Conservation (phyloP, 2,329 filamentous ascomycete species). For the Epichloe gansuensis region DNA sequence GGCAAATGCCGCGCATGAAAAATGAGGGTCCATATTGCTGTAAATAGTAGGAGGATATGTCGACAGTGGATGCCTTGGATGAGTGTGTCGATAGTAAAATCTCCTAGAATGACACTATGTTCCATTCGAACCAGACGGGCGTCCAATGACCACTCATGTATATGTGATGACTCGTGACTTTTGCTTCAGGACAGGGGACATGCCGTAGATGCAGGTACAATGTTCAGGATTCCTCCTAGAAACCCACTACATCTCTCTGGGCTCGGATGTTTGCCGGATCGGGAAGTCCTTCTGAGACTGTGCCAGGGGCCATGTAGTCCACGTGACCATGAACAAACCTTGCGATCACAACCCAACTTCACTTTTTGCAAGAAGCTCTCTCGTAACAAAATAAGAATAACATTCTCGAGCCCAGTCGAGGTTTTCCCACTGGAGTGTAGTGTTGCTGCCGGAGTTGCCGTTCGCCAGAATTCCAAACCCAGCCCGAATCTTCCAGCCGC, state of each 20-base stretch:
- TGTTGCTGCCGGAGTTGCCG: too few relatives aligned
- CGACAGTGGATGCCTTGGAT: neutral
- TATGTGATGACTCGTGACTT: neutral
- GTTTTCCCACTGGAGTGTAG: too few relatives aligned
- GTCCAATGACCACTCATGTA: neutral
- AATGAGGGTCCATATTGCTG: neutral
- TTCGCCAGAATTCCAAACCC: too few relatives aligned
- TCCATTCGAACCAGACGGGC: neutral
- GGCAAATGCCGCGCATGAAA: neutral
- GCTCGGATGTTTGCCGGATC: neutral
- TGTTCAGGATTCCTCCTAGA: neutral
- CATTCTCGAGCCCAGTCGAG: neutral
- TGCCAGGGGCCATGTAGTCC: neutral
- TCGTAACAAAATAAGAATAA: too few relatives aligned
- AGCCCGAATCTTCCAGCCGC: too few relatives aligned
- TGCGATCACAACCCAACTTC: neutral
- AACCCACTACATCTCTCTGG: neutral
- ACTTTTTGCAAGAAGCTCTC: neutral
- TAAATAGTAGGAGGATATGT: neutral
- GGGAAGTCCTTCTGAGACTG: neutral
- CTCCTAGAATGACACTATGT: neutral
- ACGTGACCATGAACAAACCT: neutral
- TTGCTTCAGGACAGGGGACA: neutral
- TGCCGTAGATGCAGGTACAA: neutral
- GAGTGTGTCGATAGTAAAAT: slow-evolving; percentile 5